phyloP scores from a whole-genome alignment of 2,329 filamentous ascomycete species.

The Diaporthe aspalathi region DNA sequence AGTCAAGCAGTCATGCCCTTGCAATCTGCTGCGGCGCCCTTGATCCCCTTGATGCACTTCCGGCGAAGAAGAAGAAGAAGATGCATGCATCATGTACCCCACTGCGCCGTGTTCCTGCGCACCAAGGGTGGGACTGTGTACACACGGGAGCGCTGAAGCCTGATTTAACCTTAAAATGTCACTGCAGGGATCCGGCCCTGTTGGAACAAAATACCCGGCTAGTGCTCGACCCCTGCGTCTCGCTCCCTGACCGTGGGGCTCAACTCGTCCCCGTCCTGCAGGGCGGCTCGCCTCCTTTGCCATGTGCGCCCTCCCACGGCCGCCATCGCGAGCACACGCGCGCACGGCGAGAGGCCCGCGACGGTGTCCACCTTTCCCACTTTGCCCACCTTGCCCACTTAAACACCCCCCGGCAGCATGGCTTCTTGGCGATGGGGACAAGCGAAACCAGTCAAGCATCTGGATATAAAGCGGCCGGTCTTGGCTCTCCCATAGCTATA shows the following conservation, averaged over 20 bases:
- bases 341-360: not conserved
- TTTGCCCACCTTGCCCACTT: slow-evolving; percentile 20
- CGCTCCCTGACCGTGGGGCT: slow-evolving; percentile 34
- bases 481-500: slow-evolving; percentile 29
- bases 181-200: slow-evolving; percentile 24
- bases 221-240: slow-evolving; percentile 22
- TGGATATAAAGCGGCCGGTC: slow-evolving; percentile 27
- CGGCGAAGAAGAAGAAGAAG: not conserved
- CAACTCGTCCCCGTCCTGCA: slow-evolving; percentile 9
- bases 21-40: slow-evolving; percentile 4
- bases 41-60: slow-evolving; percentile 29
- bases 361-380: slow-evolving; percentile 11
- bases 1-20: not conserved
- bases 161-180: slow-evolving; percentile 34
- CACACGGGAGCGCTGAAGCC: slow-evolving; percentile 20
- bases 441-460: slow-evolving; percentile 30
- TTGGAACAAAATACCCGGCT: slow-evolving; percentile 9
- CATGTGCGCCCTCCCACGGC: slow-evolving; percentile 22
- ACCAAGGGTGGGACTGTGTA: slow-evolving; percentile 1
- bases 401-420: slow-evolving; percentile 21
- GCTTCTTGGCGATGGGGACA: slow-evolving; percentile 34
- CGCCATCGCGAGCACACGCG: slow-evolving; percentile 8
- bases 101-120: not conserved
- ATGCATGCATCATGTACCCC: not conserved
- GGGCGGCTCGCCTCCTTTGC: slow-evolving; percentile 34